phyloP scores from a whole-genome alignment of 2,329 filamentous ascomycete genomes.

The Phyllosticta paracitricarpa region DNA sequence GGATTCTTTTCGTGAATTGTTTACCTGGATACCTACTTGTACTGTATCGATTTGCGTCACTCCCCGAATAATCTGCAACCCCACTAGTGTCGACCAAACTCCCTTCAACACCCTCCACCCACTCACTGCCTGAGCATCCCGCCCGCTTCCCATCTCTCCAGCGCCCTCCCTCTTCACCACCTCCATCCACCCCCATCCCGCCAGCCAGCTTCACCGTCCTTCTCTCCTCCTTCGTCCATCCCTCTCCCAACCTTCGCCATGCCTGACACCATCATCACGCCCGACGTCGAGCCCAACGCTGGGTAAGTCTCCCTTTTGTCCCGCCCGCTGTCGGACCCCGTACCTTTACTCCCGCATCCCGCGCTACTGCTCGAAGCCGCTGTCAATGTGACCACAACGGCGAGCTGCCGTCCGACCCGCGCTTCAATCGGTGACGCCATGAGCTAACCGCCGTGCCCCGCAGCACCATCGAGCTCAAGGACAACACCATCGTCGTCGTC shows the following conservation, averaged over 20 bases:
- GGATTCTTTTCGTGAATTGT: not conserved
- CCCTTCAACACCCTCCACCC: slow-evolving; percentile 5
- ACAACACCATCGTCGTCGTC: slow-evolving; percentile 94
- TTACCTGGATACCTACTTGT: not conserved
- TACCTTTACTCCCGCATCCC: not conserved
- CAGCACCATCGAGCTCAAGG: slow-evolving; percentile 90
- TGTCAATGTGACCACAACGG: not conserved
- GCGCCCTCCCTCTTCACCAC: not conserved
- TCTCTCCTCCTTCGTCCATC: not conserved
- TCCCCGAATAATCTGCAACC: slow-evolving; percentile 9
- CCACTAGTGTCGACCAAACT: slow-evolving; percentile 4
- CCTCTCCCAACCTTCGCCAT: slow-evolving; percentile 23
- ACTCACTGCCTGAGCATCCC: not conserved
- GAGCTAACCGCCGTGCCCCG: slow-evolving; percentile 8
- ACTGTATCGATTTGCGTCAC: not conserved
- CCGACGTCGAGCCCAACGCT: slow-evolving; percentile 36
- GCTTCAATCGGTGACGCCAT: slow-evolving; percentile 2
- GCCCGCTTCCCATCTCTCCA: not conserved
- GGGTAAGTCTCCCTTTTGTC: slow-evolving; percentile 29
- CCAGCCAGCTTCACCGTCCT: not conserved
- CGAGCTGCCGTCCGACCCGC: not conserved
- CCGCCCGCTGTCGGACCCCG: not conserved
- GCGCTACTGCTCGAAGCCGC: not conserved
- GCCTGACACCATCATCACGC: slow-evolving; percentile 40
- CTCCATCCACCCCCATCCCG: not conserved